A percentile compares a stretch with the other conserved stretches of the same genome.
phyloP scores from a whole-genome alignment of 1,284 basidiomycete genomes.

The Cutaneotrichosporon spelunceum region DNA sequence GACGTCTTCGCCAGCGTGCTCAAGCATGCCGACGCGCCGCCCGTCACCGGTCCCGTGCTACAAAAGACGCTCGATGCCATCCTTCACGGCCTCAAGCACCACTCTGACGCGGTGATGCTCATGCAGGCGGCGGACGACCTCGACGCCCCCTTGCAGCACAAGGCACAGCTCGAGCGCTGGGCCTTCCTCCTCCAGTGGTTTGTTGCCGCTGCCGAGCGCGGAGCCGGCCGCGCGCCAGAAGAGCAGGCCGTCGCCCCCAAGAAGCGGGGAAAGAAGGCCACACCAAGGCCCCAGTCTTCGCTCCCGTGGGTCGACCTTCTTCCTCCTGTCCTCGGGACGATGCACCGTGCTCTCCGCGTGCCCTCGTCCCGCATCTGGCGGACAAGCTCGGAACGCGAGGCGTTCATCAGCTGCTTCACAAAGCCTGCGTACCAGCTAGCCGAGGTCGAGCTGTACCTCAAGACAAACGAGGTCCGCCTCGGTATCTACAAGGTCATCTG shows the following conservation, averaged over 20 bases:
- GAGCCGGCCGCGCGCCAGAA: slow-evolving; percentile 54
- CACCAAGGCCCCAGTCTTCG: slow-evolving; percentile 52
- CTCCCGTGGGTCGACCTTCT: slow-evolving; percentile 82
- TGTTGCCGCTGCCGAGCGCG: slow-evolving; percentile 69
- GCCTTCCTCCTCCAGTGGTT: slow-evolving; percentile 86
- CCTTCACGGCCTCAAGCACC: slow-evolving; percentile 34
- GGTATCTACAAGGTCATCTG: slow-evolving; percentile 86
- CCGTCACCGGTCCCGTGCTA: slow-evolving; percentile 36
- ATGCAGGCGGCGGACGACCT: slow-evolving; percentile 58
- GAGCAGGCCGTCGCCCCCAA: slow-evolving; percentile 10
- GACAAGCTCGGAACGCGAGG: slow-evolving; percentile 74
- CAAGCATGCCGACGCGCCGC: slow-evolving; percentile 47
- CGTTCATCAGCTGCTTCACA: slow-evolving; percentile 78
- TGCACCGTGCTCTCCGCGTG: slow-evolving; percentile 69
- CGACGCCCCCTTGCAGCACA: slow-evolving; percentile 66
- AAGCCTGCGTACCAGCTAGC: slow-evolving; percentile 80
- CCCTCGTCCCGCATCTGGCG: slow-evolving; percentile 82
- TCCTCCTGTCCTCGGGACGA: slow-evolving; percentile 62
- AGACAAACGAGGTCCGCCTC: slow-evolving; percentile 65
- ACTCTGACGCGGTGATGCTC: slow-evolving; percentile 37
- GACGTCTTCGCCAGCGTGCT: slow-evolving; percentile 75
- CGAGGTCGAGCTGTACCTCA: slow-evolving; percentile 87
- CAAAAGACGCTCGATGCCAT: slow-evolving; percentile 45
- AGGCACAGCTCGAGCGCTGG: slow-evolving; percentile 75
- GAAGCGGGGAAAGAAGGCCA: slow-evolving; percentile 49